Evolutionary conservation across 1,284 basidiomycete species (phyloP), one percentile per base, ranked within the genome.

Genomic region (Tilletia walkeri): DNA sequence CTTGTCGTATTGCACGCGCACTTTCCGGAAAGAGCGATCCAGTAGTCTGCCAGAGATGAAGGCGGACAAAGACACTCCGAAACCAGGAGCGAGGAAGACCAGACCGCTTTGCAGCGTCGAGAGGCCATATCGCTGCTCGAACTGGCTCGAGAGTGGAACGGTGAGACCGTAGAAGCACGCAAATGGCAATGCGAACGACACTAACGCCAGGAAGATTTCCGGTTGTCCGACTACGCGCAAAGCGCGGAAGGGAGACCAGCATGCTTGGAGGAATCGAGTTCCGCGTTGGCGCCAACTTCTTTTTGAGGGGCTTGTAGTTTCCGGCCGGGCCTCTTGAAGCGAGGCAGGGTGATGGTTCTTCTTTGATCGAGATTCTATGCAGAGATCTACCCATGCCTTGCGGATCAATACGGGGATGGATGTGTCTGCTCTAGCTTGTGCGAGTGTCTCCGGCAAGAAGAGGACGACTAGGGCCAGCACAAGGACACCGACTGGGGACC

Each of bases 381-480:
- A 63, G 34, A 63, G 59, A 20, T 63, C 59, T 34, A 63, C 5
- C 59, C 59, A 63, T 7, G 59, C 36, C 12, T 24, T 63, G 30
- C 59, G 30, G 7, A 63, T 20, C 18, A 48, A 45, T 6, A 36
- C 4, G 39, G 45, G 65, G 24, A 66, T 66, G 7, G 16, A 4
- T 34, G 10, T 47, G 41, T 48, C 36, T n/a, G 39, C 41, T 66
- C 59, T 34, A 9, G 59, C 59, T 4, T n/a, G 30, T 4, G 59
- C 59, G 34, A 67, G 20, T 18, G 66, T 67, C 66, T 67, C 66
- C 20, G 66, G 66, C 14, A 50, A 49, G 24, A 67, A 67, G 66
- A 67, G 5, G 36, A 67, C 30, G 18, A 67, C 49, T 14, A 67
- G 36, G 48, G 48, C 49, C 30, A 67, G 66, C 6, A 39, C 66